Evolutionary conservation across 179 eudicot genomes (phyloP), one percentile per base, ranked within the genome.

Genomic region (Beta macrorhiza): DNA sequence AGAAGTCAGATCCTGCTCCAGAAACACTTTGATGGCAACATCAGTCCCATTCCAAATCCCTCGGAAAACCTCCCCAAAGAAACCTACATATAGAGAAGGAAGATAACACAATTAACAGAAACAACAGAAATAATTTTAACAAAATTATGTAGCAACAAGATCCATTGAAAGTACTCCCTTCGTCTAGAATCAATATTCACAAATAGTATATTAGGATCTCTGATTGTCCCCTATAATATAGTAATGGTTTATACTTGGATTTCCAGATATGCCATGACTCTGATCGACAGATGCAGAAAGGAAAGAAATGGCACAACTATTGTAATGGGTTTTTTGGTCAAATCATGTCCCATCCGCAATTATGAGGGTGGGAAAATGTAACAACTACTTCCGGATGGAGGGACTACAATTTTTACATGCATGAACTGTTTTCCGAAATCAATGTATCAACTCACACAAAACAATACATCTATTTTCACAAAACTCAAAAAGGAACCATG

Each of bases 41-140:
- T 92, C 97, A 20, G 98, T 94, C 75, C 98, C 99, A 86, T 97
- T 94, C 99, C 99, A 97, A 73, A 89, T 82, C 45, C 99, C 99
- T 80, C 97, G 98, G 75, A 97, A 97, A 82, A 97, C 99, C 87
- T 97, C 99, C 45, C 99, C 99, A 69, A 97, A 97, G 82, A 93
- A 97, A 45, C 99, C 99, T 97, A 80, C 61, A 67, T 32, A 76
- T 69, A 7, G 67, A 9, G 71, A 9, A 74, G 37, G 72, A 77
- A 67, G 57, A 29, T 7, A 1, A 22, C 55, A 44, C 3, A 37
- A 13, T n/a, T 62, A 82, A 37, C 51, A 42, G 52, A 69, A 69
- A 78, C 17, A 57, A 44, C 51, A 37, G 49, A 55, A 5, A 65
- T 8, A 16, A 19, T 16, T 44, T 45, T 32, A 42, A 15, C 0